phyloP scores from a whole-genome alignment of 768 basidiomycete species.

The Lentinula detonsa region DNA sequence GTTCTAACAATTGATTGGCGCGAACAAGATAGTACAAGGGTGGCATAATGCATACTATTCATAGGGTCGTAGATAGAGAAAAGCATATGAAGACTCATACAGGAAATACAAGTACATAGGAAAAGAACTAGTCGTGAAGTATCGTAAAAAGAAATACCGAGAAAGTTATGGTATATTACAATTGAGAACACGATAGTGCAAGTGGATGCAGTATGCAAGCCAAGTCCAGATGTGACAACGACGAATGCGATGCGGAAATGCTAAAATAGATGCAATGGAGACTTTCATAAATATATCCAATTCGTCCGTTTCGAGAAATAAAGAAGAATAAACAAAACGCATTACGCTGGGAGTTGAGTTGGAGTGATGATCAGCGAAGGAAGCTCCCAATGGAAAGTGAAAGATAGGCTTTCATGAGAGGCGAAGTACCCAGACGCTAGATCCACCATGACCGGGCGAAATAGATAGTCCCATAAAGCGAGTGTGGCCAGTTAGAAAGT shows the following conservation, averaged over 20 bases:
- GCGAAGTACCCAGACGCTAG: neutral
- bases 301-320: neutral
- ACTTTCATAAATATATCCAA: neutral
- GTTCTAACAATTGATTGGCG: no score
- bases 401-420: neutral
- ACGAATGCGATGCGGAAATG: neutral
- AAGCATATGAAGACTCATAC: no score
- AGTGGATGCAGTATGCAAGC: neutral
- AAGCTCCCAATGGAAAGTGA: neutral
- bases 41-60: no score
- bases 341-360: neutral
- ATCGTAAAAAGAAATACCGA: neutral
- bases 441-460: neutral
- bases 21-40: no score
- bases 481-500: conserved; percentile 39
- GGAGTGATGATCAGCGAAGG: neutral
- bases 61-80: neutral
- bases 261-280: neutral
- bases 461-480: conserved; percentile 28
- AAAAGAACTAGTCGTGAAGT: neutral
- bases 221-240: neutral
- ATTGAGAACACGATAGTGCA: neutral
- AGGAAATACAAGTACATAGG: no score
- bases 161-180: neutral
- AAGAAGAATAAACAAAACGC: neutral